Percentiles rank a stretch among this genome's conserved stretches.
Evolutionary conservation across 2,329 filamentous ascomycete genomes (phyloP).

Genomic region (Epichloe sibirici): DNA sequence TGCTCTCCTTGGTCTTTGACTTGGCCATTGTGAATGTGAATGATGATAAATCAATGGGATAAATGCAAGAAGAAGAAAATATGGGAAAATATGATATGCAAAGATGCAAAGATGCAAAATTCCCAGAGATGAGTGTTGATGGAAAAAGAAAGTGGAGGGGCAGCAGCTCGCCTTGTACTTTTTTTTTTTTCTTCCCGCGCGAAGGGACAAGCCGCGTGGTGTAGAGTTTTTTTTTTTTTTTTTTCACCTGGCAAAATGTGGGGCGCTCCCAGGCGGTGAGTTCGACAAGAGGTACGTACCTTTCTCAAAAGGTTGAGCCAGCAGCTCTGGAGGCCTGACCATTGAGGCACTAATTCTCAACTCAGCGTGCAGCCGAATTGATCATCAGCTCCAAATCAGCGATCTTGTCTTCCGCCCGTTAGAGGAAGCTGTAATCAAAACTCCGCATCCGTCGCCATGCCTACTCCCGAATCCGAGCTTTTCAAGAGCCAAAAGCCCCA

Average conservation of each 20-base stretch:
- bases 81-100: background rate
- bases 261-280: conserved; percentile 24
- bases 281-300: background rate
- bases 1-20: conserved; percentile 46
- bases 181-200: conserved; percentile 10
- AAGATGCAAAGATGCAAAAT: background rate
- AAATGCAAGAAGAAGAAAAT: background rate
- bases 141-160: conserved; percentile 4
- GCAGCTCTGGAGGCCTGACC: conserved; percentile 15
- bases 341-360: conserved; percentile 7
- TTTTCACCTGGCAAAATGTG: conserved; percentile 23
- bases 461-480: conserved; percentile 68
- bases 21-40: conserved; percentile 42
- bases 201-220: background rate
- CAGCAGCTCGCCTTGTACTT: conserved; percentile 1
- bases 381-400: background rate
- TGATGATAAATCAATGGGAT: background rate
- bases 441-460: conserved; percentile 40
- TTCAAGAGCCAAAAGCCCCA: conserved; percentile 78
- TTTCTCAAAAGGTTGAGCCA: background rate
- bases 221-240: conserved; percentile 15
- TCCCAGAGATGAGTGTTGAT: background rate
- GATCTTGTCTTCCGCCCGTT: background rate
- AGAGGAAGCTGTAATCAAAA: background rate
- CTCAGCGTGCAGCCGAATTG: background rate